These are phyloP conservation scores for Ophiosphaerella narmari DNA, from an alignment of 2,329 filamentous ascomycete species.

Conservation along the genomic window DNA sequence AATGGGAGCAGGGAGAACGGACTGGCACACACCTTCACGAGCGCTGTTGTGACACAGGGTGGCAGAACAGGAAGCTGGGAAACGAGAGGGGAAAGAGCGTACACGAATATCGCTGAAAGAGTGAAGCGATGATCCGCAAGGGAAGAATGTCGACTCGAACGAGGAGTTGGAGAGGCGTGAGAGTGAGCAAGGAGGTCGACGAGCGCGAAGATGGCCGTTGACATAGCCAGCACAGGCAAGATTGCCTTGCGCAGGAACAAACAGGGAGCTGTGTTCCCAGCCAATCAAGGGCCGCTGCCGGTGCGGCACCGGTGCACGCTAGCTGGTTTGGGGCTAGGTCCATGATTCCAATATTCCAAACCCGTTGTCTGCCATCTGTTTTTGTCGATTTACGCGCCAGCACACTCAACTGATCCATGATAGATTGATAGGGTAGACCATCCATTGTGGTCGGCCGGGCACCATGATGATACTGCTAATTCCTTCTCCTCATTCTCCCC, in stretches of 20 bases:
- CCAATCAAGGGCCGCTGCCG: too few species aligned
- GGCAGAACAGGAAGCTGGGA: conserved; percentile 23
- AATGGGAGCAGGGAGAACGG: conserved; percentile 10
- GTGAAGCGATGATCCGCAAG: conserved; percentile 61
- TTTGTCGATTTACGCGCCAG: neutral
- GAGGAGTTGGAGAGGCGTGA: conserved; percentile 17
- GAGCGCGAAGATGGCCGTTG: conserved; percentile 1
- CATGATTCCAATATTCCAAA: too few species aligned
- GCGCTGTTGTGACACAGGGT: conserved; percentile 1
- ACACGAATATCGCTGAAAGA: conserved; percentile 64
- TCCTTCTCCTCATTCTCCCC: neutral
- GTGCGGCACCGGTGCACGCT: too few species aligned
- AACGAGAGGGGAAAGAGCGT: conserved; percentile 44
- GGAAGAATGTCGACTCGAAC: conserved; percentile 28
- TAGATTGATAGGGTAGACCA: too few species aligned
- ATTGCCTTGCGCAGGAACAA: conserved; percentile 20
- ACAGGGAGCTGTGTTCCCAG: too few species aligned
- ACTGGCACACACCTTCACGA: conserved; percentile 31
- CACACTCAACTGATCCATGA: neutral
- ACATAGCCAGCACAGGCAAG: conserved; percentile 14
- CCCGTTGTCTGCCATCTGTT: neutral
- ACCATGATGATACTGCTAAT: neutral
- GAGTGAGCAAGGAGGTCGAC: conserved; percentile 9
- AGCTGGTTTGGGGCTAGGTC: too few species aligned
- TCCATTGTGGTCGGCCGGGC: neutral